Base-by-base conservation (phyloP, 345 rosid genomes). In the Garcia nutans region DNA sequence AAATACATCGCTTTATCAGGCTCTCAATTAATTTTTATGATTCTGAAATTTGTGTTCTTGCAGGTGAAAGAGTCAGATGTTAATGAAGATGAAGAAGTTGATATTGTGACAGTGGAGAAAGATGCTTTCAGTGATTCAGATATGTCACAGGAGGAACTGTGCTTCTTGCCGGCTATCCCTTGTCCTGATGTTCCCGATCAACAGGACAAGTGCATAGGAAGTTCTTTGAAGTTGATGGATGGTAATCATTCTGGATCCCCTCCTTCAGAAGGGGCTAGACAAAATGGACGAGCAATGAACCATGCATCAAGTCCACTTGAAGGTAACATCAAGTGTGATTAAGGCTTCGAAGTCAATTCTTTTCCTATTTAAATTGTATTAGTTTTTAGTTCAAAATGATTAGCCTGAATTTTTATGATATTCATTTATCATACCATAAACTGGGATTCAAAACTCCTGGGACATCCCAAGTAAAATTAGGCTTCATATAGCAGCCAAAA, bases 61-160 rank as follows among this genome's bases (percentile, higher is more conserved):
- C 81, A 95, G 99, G 94, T 89, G 80, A 95, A 87, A 87, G 95
- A 84, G 69, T 80, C 89, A 50, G 90, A 84, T 84, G 88, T 86
- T 70, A 92, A 93, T 85, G 93, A 96, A 86, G 98, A 93, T 85
- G 98, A 93, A 60, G 97, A 91, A 75, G 93, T 93, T 83, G 99
- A 96, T 84, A 91, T 96, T 77, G 82, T 92, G 87, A 86, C 94
- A 2, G 85, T 92, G 65, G 99, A 92, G 74, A 88, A 91, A 83
- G 95, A 90, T 84, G 84, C 82, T 74, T 89, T 93, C 79, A 96
- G 98, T 84, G 99, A 93, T 84, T 93, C 99, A 72, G 99, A 96
- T 78, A 86, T 85, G 85, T 96, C 99, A 65, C 97, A 89, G 76
- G 99, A 93, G 76, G 98, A 96, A 82, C 85, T 96, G 10, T 84